phyloP scores from a whole-genome alignment of 306 rosid species.

The Cucurbita ficifolia region DNA sequence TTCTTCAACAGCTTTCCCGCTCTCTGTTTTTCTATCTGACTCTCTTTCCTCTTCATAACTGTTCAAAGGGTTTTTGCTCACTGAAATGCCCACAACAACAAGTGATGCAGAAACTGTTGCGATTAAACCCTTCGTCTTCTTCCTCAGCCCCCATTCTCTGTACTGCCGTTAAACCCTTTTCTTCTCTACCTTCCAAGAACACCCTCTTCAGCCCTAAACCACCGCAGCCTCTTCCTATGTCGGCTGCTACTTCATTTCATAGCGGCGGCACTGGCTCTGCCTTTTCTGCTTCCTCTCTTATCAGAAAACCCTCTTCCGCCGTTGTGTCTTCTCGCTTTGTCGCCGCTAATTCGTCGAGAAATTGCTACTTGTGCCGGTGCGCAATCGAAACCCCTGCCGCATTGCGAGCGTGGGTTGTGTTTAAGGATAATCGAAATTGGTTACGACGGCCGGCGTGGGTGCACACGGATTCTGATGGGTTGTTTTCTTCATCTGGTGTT shows the following conservation, averaged over 20 bases:
- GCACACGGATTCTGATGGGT: conserved; percentile 20
- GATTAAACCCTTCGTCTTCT: conserved; percentile 23
- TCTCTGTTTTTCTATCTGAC: neutral
- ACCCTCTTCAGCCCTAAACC: neutral
- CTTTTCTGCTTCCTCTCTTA: neutral
- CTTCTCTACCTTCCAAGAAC: conserved; percentile 4
- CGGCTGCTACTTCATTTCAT: conserved; percentile 16
- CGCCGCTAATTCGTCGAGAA: conserved; percentile 8
- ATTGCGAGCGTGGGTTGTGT: conserved; percentile 31
- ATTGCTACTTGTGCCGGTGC: conserved; percentile 20
- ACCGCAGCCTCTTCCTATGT: conserved; percentile 13
- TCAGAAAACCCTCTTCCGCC: conserved; percentile 10
- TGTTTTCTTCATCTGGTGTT: conserved; percentile 14
- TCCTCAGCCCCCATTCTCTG: conserved; percentile 27
- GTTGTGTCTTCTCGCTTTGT: conserved; percentile 6
- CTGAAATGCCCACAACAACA: conserved; percentile 40
- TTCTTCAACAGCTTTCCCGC: neutral
- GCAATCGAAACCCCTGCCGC: conserved; percentile 9
- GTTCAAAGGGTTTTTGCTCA: neutral
- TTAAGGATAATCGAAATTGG: conserved; percentile 19
- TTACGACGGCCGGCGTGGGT: conserved; percentile 24
- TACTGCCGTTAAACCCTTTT: conserved; percentile 17
- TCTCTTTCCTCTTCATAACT: neutral
- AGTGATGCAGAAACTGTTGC: conserved; percentile 66
- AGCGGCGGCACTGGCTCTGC: conserved; percentile 1